Evolutionary conservation across 2,329 filamentous ascomycete genomes (phyloP), one percentile per base, ranked within the genome.

Genomic region (Cladosporium sp.): DNA sequence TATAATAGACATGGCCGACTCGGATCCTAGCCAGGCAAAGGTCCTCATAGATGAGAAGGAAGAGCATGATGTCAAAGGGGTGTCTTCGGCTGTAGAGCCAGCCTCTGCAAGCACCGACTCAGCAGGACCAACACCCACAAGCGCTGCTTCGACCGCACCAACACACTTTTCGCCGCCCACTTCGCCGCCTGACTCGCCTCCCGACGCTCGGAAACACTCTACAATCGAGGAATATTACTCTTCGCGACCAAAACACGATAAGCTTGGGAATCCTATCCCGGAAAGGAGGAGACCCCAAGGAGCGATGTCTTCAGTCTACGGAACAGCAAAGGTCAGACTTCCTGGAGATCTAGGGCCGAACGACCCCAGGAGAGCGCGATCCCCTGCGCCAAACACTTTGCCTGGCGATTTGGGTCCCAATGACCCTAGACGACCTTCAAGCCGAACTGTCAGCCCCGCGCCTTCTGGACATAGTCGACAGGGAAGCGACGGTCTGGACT

Each of bases 311-410:
- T 62, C 65, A 3, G 64, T 67, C 2, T 70, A 64, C 57, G 66
- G 66, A 28, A 62, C 56, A 19, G 56, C 54, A 12, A 66, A 66
- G 39, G 64, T 71, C 10, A 60, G 62, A 25, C 61, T 73, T n/a
- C 71, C 71, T 7, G 71, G 71, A 17, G 71, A 73, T 58, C 64
- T 72, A 4, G 71, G 71, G 15, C 63, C 70, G 4, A 69, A 64
- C 36, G 71, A 73, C 57, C 70, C 70, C 6, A 61, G 70, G 44
- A 63, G 70, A 35, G 64, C 69, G 12, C 65, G 65, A 32, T 71
- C 68, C 1, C 70, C 70, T 17, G 66, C 65, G 4, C 64, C 68
- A 17, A 52, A 58, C 39, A 15, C 54, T 5, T 39, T 70, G 4
- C 68, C 68, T 44, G 69, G 68, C 19, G 68, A 71, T 52, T 58